Conservation (phyloP, 225 moss, liverwort and hornwort species). For the Marchantia paleacea region DNA sequence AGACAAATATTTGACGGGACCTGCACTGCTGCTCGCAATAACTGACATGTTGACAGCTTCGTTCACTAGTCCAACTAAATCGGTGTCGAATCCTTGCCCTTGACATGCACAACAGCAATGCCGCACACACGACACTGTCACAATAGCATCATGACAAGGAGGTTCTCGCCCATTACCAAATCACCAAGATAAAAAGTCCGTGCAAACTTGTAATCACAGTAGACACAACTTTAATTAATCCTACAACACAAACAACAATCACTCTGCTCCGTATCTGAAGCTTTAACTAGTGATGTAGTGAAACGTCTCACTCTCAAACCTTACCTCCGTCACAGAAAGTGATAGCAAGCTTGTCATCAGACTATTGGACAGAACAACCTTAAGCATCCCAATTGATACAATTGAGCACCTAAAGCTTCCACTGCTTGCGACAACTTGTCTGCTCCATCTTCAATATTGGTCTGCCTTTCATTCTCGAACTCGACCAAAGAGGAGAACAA, state of each 20-base stretch:
- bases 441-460: too few relatives aligned
- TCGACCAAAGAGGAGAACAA: not conserved
- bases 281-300: too few relatives aligned
- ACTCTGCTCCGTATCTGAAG: not conserved
- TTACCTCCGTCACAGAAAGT: not conserved
- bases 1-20: slow-evolving; percentile 72
- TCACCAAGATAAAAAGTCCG: too few relatives aligned
- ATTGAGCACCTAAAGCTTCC: slow-evolving; percentile 85
- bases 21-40: slow-evolving; percentile 93
- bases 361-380: too few relatives aligned
- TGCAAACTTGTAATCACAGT: too few relatives aligned
- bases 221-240: too few relatives aligned
- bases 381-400: too few relatives aligned
- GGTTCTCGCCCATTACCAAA: too few relatives aligned
- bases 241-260: not conserved
- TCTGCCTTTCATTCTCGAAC: slow-evolving; percentile 92
- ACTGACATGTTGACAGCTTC: slow-evolving; percentile 82
- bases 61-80: slow-evolving; percentile 70
- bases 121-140: not conserved
- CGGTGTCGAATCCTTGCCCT: slow-evolving; percentile 81
- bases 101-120: slow-evolving; percentile 46
- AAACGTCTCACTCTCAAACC: too few relatives aligned
- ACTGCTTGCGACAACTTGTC: slow-evolving; percentile 96
- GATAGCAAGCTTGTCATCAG: not conserved
- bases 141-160: too few relatives aligned